Percentiles rank a stretch among this genome's conserved stretches.
phyloP scores from a whole-genome alignment of 345 rosid genomes.

The Hibiscus tridactylites region DNA sequence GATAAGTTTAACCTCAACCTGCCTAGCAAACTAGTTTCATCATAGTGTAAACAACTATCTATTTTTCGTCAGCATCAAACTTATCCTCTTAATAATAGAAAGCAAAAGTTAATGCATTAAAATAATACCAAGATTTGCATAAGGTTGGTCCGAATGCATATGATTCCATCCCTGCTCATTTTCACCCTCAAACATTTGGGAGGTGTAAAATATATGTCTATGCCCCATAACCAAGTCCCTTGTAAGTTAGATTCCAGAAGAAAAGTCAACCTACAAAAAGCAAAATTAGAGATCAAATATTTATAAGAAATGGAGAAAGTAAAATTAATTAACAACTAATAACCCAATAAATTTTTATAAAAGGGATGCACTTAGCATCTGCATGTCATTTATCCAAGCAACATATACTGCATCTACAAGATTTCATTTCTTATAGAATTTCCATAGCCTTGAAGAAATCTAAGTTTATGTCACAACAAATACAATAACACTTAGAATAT shows the following conservation, averaged over 20 bases:
- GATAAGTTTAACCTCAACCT: not conserved
- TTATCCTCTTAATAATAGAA: not conserved
- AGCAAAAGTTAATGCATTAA: not conserved
- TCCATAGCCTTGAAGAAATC: not conserved
- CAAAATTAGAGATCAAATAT: constrained; percentile 5
- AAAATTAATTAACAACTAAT: not conserved
- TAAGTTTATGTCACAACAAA: not conserved
- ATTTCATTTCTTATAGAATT: not conserved
- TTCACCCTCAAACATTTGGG: constrained; percentile 50
- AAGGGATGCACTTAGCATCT: not conserved
- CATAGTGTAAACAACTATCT: not conserved
- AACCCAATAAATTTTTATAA: not conserved
- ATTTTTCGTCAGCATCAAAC: not conserved
- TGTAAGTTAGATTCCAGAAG: constrained; percentile 7
- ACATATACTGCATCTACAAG: not conserved
- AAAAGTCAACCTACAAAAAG: constrained; percentile 38
- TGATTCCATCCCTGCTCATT: constrained; percentile 63
- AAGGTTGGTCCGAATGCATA: constrained; percentile 47
- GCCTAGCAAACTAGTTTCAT: not conserved
- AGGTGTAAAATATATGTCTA: constrained; percentile 40
- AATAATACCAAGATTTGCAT: constrained; percentile 39
- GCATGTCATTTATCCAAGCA: not conserved
- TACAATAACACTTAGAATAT: not conserved
- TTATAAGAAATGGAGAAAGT: constrained; percentile 1
- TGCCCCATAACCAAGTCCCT: constrained; percentile 47